Conservation (phyloP, 352 stramenopile genomes). For the Pelagophyceae sp. region DNA sequence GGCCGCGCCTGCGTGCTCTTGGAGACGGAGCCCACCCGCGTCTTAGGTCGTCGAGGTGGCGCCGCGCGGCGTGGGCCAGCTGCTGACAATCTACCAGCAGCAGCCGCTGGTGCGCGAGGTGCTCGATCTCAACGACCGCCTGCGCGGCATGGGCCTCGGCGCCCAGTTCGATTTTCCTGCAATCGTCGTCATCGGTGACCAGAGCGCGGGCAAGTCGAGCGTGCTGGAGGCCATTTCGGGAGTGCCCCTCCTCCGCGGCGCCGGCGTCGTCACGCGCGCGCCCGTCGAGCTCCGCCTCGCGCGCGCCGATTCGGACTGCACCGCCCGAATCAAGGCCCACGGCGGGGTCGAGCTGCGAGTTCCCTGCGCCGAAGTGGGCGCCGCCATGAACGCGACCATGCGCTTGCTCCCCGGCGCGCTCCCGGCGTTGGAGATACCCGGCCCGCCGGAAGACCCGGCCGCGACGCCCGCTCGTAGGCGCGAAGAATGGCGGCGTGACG, state of each 20-base stretch:
- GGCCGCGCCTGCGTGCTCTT: too few species aligned
- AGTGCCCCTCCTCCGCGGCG: slow-evolving; percentile 3
- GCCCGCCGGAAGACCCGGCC: neutral
- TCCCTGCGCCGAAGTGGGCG: neutral
- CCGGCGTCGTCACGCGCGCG: neutral
- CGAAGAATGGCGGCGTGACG: neutral
- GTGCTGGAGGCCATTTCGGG: slow-evolving; percentile 26
- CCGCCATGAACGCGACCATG: neutral
- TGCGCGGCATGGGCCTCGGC: slow-evolving; percentile 46
- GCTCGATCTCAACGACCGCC: neutral
- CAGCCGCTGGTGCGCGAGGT: neutral
- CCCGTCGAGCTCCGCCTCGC: neutral
- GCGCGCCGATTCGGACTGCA: neutral
- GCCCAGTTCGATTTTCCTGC: slow-evolving; percentile 3
- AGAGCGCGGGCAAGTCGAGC: slow-evolving; percentile 26
- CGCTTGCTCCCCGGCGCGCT: too few species aligned
- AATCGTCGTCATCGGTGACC: slow-evolving; percentile 28
- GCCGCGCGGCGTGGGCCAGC: too few species aligned
- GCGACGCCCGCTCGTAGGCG: too few species aligned
- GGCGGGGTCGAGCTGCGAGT: neutral
- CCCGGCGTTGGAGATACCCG: too few species aligned
- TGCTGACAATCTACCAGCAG: too few species aligned
- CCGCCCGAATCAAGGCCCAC: neutral
- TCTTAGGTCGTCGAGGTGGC: too few species aligned
- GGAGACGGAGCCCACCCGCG: too few species aligned